phyloP scores from a whole-genome alignment of 768 basidiomycete species.

The Lentinula sp. region DNA sequence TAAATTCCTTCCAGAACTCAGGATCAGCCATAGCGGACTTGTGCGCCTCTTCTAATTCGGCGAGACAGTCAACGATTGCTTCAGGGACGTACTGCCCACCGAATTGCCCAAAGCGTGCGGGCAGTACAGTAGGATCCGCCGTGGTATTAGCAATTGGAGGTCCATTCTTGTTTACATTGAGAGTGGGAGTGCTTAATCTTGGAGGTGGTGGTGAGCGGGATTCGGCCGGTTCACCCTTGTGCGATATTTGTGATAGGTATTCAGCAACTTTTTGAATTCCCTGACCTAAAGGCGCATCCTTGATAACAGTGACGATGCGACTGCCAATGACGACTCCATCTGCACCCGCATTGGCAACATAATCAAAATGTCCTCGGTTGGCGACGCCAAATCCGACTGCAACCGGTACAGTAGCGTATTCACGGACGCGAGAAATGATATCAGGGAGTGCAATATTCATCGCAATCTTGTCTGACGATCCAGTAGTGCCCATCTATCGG shows the following conservation, averaged over 20 bases:
- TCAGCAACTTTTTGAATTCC: constrained; percentile 52
- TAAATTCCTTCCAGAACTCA: constrained; percentile 88
- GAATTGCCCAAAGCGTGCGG: constrained; percentile 87
- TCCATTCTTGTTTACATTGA: constrained; percentile 23
- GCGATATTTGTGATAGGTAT: constrained; percentile 70
- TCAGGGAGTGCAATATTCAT: constrained; percentile 78
- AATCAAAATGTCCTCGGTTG: constrained; percentile 82
- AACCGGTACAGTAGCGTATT: constrained; percentile 74
- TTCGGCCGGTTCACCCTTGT: constrained; percentile 30
- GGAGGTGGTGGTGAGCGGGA: constrained; percentile 24
- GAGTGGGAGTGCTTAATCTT: constrained; percentile 19
- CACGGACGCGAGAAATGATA: constrained; percentile 77
- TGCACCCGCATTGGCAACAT: constrained; percentile 81
- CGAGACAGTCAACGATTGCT: constrained; percentile 86
- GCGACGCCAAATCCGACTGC: constrained; percentile 98
- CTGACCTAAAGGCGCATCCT: constrained; percentile 46
- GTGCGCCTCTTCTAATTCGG: constrained; percentile 89
- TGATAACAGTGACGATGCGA: constrained; percentile 76
- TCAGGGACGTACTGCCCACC: constrained; percentile 98
- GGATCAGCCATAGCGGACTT: constrained; percentile 83
- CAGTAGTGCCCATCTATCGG: constrained; percentile 92
- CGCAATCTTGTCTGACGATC: constrained; percentile 68
- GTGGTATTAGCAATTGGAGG: constrained; percentile 21
- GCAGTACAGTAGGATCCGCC: constrained; percentile 44
- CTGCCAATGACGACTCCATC: constrained; percentile 95